These are phyloP conservation scores for Komagataella mondaviorum DNA, from an alignment of 805 yeast species.

Conservation along the genomic window DNA sequence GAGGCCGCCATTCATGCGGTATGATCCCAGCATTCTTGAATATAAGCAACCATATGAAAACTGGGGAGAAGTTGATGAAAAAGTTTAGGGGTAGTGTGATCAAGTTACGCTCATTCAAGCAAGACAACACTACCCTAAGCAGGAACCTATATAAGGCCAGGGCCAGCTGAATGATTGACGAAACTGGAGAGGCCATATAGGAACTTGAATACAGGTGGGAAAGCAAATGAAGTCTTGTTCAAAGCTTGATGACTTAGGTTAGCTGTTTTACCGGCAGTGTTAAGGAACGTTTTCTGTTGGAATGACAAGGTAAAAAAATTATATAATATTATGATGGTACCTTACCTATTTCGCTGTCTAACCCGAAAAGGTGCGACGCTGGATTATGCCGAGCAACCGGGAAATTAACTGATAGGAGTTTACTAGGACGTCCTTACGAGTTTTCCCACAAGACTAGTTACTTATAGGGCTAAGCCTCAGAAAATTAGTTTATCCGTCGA, in stretches of 20 bases:
- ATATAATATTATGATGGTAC: not conserved
- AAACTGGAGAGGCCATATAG: not conserved
- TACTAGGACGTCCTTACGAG: too few species aligned
- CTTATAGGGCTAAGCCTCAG: too few species aligned
- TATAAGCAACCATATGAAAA: constrained; percentile 38
- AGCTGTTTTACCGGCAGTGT: not conserved
- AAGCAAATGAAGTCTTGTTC: too few species aligned
- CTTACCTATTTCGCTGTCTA: not conserved
- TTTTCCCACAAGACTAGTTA: too few species aligned
- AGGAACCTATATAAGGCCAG: not conserved
- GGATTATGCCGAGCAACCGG: not conserved
- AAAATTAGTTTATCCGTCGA: not conserved
- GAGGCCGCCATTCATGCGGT: constrained; percentile 41
- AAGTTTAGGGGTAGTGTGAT: constrained; percentile 29
- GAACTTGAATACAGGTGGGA: not conserved
- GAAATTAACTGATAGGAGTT: too few species aligned
- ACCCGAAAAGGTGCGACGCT: not conserved
- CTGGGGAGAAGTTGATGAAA: constrained; percentile 34
- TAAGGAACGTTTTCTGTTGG: not conserved
- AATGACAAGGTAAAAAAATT: not conserved
- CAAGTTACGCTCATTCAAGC: constrained; percentile 23
- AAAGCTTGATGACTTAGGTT: not conserved
- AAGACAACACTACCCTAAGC: not conserved
- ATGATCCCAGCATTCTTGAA: constrained; percentile 48
- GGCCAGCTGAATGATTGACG: not conserved